phyloP scores from a whole-genome alignment of 1,284 basidiomycete species.

The Stereum hirsutum region DNA sequence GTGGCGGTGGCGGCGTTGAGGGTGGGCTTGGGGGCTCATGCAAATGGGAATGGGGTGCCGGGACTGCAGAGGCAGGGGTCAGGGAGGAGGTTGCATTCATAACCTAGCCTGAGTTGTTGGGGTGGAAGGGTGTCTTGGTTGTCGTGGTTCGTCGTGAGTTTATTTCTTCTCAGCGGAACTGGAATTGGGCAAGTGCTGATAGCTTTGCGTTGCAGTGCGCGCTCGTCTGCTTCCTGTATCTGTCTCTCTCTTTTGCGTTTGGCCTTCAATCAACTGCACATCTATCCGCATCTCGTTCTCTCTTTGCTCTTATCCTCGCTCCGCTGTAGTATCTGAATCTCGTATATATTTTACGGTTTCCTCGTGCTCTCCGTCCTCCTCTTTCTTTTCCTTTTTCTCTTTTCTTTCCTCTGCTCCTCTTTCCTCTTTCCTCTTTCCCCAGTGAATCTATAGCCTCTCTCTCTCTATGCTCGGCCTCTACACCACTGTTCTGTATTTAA shows the following conservation, averaged over 20 bases:
- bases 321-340: too few species aligned
- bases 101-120: too few species aligned
- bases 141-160: too few species aligned
- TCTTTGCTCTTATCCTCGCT: background rate
- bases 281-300: background rate
- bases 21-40: constrained; percentile 3
- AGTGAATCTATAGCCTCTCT: too few species aligned
- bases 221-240: constrained; percentile 5
- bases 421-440: background rate
- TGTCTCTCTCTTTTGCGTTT: background rate
- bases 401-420: background rate
- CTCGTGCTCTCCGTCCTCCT: background rate
- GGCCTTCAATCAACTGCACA: background rate
- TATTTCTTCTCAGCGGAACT: too few species aligned
- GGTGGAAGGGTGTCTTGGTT: too few species aligned
- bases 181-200: too few species aligned
- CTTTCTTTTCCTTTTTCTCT: background rate
- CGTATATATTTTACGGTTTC: too few species aligned
- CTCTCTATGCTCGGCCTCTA: too few species aligned
- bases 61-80: too few species aligned
- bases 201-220: background rate
- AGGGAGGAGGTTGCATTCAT: too few species aligned
- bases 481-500: too few species aligned
- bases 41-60: constrained; percentile 1
- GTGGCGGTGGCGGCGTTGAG: constrained; percentile 9